Conservation (phyloP, 257 asterid species). For the Nicotiana tomentosiformis region DNA sequence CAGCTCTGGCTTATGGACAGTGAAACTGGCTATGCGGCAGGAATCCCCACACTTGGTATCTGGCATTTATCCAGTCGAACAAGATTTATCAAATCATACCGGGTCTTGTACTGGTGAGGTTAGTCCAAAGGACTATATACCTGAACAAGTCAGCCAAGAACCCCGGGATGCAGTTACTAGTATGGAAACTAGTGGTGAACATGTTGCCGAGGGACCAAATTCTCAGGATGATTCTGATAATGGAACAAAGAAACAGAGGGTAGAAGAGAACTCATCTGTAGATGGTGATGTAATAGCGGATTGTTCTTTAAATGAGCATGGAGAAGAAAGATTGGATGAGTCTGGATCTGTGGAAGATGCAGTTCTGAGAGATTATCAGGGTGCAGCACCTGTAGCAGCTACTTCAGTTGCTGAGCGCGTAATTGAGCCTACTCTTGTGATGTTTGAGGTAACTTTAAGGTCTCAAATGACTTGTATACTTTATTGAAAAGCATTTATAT, state of each 20-base stretch:
- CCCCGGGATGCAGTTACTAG: constrained; percentile 57
- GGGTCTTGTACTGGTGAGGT: constrained; percentile 44
- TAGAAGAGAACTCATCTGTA: constrained; percentile 57
- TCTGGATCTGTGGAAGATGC: constrained; percentile 45
- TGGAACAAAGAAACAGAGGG: constrained; percentile 70
- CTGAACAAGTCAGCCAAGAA: constrained; percentile 52
- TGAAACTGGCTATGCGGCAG: constrained; percentile 60
- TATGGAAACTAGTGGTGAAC: constrained; percentile 78
- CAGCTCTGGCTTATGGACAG: constrained; percentile 77
- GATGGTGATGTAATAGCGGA: constrained; percentile 56
- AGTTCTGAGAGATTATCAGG: constrained; percentile 55
- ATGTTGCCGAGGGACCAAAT: constrained; percentile 45
- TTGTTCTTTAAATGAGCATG: constrained; percentile 48
- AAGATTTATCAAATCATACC: constrained; percentile 29
- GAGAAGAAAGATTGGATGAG: constrained; percentile 57
- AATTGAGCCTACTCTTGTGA: constrained; percentile 91
- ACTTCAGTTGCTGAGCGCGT: constrained; percentile 87
- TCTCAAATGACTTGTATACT: neutral
- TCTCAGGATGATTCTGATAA: constrained; percentile 65
- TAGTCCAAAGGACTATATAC: constrained; percentile 55
- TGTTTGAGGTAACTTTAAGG: constrained; percentile 74
- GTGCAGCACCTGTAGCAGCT: constrained; percentile 56
- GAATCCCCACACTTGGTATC: constrained; percentile 42
- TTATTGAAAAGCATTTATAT: neutral
- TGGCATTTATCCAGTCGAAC: constrained; percentile 26